Evolutionary conservation across 2,329 filamentous ascomycete genomes (phyloP), one percentile per base, ranked within the genome.

Genomic region (Xylaria sp.): DNA sequence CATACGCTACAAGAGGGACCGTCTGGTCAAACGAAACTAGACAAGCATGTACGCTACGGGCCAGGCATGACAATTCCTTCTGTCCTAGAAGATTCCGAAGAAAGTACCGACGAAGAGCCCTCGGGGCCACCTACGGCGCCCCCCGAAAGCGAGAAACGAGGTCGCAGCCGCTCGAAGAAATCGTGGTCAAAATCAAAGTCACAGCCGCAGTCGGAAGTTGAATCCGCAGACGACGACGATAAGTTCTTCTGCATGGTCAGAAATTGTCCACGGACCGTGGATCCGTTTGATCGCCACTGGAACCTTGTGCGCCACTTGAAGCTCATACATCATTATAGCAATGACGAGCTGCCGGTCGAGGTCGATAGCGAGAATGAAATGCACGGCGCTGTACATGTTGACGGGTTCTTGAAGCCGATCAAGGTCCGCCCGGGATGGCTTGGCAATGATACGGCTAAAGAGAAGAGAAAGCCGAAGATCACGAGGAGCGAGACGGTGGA

Each of bases 341-440:
- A 71, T 1, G 59, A 54, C 38, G 63, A 73, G 13, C 77, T 81
- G 23, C 71, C 76, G 38, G 80, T 81, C 23, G 75, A 74, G 36
- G 75, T 76, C 17, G 74, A 79, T 71, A 81, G 84, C 67, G 85
- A 82, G 73, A 86, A 85, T 65, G 87, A 89, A 74, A 85, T 88
- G 74, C 72, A 83, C 9, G 90, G 89, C 0, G 90, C 84, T 0
- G 88, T 92, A 23, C 90, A 92, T 73, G 85, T 88, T 1, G 90
- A 93, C 77, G 88, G 90, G 0, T 93, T 91, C 74, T 72, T 93
- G 73, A 82, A 83, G 74, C 85, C 86, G 4, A 83, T 92, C 61
- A 80, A 81, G 66, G 78, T 81, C 0, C 79, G 82, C 6, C 79
- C 75, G 51, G 86, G 85, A 0, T 88, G 85, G 86, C 78, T 83